These are phyloP conservation scores for Rhizopus sp. DNA, from an alignment of 371 early-diverging fungal species.

Conservation along the genomic window DNA sequence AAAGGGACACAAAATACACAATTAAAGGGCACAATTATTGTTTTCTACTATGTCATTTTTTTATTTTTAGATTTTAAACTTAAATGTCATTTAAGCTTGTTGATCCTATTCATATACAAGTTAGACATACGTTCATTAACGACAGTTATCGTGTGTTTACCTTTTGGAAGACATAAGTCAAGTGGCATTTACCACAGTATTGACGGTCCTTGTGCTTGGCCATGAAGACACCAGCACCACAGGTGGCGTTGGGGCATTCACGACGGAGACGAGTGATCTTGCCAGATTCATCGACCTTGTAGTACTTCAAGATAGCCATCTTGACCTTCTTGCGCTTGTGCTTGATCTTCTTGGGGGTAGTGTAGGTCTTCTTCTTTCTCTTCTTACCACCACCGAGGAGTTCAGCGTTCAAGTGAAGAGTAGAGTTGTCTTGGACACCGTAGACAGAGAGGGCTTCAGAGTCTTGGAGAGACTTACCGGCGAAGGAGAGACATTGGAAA, in stretches of 20 bases:
- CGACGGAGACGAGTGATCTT: constrained; percentile 98
- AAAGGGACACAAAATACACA: background rate
- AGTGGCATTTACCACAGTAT: constrained; percentile 82
- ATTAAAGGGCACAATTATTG: background rate
- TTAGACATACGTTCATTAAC: background rate
- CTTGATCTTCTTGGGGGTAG: constrained; percentile 99
- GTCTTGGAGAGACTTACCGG: constrained; percentile 91
- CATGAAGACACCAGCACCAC: constrained; percentile 99
- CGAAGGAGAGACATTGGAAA: constrained; percentile 93
- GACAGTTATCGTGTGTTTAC: constrained; percentile 7
- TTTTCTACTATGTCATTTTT: background rate
- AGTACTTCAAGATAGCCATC: constrained; percentile 96
- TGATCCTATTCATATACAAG: constrained; percentile 10
- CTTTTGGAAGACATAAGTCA: constrained; percentile 62
- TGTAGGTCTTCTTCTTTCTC: constrained; percentile 99
- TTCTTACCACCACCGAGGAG: constrained; percentile 95
- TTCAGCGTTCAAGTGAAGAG: constrained; percentile 82
- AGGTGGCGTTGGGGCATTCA: constrained; percentile 93
- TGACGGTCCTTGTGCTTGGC: constrained; percentile 96
- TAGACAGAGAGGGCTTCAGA: constrained; percentile 74
- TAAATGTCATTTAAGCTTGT: constrained; percentile 18
- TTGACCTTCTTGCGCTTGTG: constrained; percentile 99
- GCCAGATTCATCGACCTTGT: constrained; percentile 96
- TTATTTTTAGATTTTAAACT: constrained; percentile 1
- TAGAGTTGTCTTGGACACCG: constrained; percentile 91